Percentiles rank a stretch among this genome's conserved stretches.
Evolutionary conservation across 768 basidiomycete species (phyloP).

Genomic region (Amanita molliuscula): DNA sequence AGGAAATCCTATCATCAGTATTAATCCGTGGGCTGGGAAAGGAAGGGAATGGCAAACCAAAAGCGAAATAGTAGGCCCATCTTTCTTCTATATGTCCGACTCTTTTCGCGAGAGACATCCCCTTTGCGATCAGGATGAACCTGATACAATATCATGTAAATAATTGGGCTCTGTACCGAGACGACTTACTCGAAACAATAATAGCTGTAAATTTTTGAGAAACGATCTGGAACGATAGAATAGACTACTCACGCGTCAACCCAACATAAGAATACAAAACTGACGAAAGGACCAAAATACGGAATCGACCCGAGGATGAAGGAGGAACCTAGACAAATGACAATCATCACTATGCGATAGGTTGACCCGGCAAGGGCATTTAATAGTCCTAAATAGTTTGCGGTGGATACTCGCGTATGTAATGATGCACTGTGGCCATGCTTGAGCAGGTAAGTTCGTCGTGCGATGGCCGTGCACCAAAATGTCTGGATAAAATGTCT

Average conservation of each 20-base stretch:
- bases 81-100: constrained; percentile 75
- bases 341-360: constrained; percentile 74
- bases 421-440: constrained; percentile 50
- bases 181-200: constrained; percentile 77
- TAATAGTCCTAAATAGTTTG: constrained; percentile 61
- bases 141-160: constrained; percentile 15
- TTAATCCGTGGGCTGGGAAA: neutral
- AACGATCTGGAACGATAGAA: neutral
- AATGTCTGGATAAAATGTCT: constrained; percentile 36
- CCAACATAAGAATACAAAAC: constrained; percentile 77
- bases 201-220: constrained; percentile 39
- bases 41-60: constrained; percentile 35
- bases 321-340: constrained; percentile 63
- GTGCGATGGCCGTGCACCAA: constrained; percentile 72
- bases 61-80: constrained; percentile 84
- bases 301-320: constrained; percentile 58
- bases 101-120: constrained; percentile 55
- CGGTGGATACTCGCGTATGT: constrained; percentile 26
- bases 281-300: constrained; percentile 44
- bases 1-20: constrained; percentile 46
- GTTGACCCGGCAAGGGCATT: constrained; percentile 71
- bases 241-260: constrained; percentile 64
- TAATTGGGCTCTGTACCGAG: neutral
- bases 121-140: constrained; percentile 72
- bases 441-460: constrained; percentile 61